Conservation (phyloP, 1,284 basidiomycete species). For the Leucoagaricus sp. region DNA sequence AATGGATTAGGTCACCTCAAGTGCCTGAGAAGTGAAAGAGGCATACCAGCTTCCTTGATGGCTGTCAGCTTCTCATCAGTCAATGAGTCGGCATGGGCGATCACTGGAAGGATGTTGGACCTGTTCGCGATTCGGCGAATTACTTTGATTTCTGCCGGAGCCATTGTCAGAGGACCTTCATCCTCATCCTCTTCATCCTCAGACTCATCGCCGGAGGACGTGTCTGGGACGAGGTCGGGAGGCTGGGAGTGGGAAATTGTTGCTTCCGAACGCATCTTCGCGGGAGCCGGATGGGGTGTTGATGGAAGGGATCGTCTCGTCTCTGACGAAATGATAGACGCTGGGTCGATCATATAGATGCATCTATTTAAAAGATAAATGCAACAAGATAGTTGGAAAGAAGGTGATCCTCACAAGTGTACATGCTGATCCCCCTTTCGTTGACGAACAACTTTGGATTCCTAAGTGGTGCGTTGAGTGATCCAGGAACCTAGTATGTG, state of each 20-base stretch:
- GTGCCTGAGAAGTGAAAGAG: neutral
- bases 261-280: slow-evolving; percentile 58
- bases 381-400: slow-evolving; percentile 17
- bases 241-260: slow-evolving; percentile 55
- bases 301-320: slow-evolving; percentile 39
- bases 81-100: slow-evolving; percentile 75
- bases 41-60: slow-evolving; percentile 60
- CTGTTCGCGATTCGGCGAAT: slow-evolving; percentile 71
- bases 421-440: slow-evolving; percentile 85
- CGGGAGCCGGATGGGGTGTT: slow-evolving; percentile 44
- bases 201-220: slow-evolving; percentile 42
- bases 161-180: slow-evolving; percentile 56
- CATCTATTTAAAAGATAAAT: slow-evolving; percentile 46
- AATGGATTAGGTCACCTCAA: slow-evolving; percentile 15
- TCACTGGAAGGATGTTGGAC: slow-evolving; percentile 75
- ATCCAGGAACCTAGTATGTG: neutral
- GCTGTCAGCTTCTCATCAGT: slow-evolving; percentile 69
- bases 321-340: slow-evolving; percentile 58
- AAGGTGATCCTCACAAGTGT: slow-evolving; percentile 60
- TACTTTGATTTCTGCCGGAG: slow-evolving; percentile 74
- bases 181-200: slow-evolving; percentile 48
- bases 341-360: slow-evolving; percentile 81
- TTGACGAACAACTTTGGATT: slow-evolving; percentile 81
- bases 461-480: slow-evolving; percentile 41
- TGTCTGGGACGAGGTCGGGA: slow-evolving; percentile 54